Conservation (phyloP, 331 rosid species). For the Pyracantha coccinea region DNA sequence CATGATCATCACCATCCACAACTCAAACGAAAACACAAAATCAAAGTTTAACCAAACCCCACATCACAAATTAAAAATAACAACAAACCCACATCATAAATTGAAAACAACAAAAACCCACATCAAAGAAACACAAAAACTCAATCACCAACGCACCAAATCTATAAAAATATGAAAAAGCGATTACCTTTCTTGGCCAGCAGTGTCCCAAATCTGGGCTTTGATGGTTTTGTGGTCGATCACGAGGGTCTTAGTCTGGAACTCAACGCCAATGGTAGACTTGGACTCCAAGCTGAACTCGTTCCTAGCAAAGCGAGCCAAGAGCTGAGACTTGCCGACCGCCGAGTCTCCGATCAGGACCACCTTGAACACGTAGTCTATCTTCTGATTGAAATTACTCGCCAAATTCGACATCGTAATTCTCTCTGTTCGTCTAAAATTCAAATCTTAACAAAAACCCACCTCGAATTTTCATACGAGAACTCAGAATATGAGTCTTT, state of each 20-base stretch:
- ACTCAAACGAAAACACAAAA: not conserved
- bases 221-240: slow-evolving; percentile 79
- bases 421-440: not conserved
- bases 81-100: not conserved
- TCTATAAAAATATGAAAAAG: not conserved
- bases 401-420: slow-evolving; percentile 53
- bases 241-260: slow-evolving; percentile 66
- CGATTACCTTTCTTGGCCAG: slow-evolving; percentile 92
- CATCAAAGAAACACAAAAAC: not conserved
- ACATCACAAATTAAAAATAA: not conserved
- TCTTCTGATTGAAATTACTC: slow-evolving; percentile 58
- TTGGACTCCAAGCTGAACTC: slow-evolving; percentile 77
- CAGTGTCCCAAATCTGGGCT: slow-evolving; percentile 99
- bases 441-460: not conserved
- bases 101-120: not conserved
- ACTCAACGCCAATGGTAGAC: slow-evolving; percentile 92
- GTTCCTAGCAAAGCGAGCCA: slow-evolving; percentile 62
- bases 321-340: slow-evolving; percentile 88
- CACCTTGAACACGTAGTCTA: slow-evolving; percentile 83
- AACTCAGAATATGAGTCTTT: not conserved
- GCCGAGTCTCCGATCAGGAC: slow-evolving; percentile 92
- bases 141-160: not conserved
- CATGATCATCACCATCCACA: not conserved
- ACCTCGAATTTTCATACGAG: not conserved
- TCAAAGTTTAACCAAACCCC: not conserved